Conservation (phyloP, 768 basidiomycete species). For the Scleroderma citrinum region DNA sequence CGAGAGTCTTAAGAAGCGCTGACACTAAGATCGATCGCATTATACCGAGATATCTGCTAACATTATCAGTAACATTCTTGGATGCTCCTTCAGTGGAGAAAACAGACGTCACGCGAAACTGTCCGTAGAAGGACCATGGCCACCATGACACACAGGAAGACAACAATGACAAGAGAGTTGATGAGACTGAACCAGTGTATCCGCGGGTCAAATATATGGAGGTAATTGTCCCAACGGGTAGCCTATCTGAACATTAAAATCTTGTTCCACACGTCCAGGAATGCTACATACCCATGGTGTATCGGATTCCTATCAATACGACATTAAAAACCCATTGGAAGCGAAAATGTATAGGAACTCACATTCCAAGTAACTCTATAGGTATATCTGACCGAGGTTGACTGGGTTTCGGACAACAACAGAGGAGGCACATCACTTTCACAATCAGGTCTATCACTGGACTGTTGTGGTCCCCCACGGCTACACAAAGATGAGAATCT, state of each 20-base stretch:
- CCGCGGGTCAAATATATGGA: conserved; percentile 87
- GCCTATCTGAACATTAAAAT: conserved; percentile 49
- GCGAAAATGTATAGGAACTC: conserved; percentile 22
- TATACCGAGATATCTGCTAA: conserved; percentile 78
- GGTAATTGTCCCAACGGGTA: conserved; percentile 94
- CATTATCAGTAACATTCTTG: too few species aligned
- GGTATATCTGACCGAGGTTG: conserved; percentile 72
- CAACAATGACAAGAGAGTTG: conserved; percentile 87
- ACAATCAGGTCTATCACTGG: conserved; percentile 41
- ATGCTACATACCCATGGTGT: conserved; percentile 64
- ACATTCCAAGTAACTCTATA: conserved; percentile 88
- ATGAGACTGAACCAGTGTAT: conserved; percentile 97
- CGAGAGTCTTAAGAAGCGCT: conserved; percentile 17
- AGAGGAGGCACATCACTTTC: conserved; percentile 43
- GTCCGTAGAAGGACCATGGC: conserved; percentile 83
- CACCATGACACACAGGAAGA: conserved; percentile 92
- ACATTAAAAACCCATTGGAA: conserved; percentile 2
- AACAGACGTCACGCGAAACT: conserved; percentile 78
- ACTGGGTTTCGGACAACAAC: conserved; percentile 51
- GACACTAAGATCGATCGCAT: conserved; percentile 83
- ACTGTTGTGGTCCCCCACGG: conserved; percentile 55
- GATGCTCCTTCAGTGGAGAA: background rate
- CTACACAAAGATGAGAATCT: conserved; percentile 30
- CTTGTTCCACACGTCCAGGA: background rate
- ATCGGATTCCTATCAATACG: conserved; percentile 62